These are phyloP conservation scores for Clarkia xantiana DNA, from an alignment of 345 rosid species.

Conservation along the genomic window DNA sequence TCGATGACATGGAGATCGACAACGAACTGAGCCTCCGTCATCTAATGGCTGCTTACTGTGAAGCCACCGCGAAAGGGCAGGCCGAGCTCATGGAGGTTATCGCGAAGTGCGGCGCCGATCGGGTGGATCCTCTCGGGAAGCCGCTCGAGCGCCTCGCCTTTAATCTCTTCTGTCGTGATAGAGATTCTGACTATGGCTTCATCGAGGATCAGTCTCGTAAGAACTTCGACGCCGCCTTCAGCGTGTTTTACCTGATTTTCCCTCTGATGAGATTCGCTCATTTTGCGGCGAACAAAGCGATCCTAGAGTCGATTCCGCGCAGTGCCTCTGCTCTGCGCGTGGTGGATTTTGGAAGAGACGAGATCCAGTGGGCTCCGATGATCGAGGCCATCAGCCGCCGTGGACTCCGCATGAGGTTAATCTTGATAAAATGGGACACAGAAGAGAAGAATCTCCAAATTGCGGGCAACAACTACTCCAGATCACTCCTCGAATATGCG, in stretches of 20 bases:
- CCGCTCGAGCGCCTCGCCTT: slow-evolving; percentile 30
- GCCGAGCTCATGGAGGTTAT: slow-evolving; percentile 29
- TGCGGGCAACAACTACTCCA: slow-evolving; percentile 5
- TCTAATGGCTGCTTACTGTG: slow-evolving; percentile 28
- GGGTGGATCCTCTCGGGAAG: slow-evolving; percentile 27
- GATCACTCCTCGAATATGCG: slow-evolving; percentile 17
- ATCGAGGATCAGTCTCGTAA: slow-evolving; percentile 22
- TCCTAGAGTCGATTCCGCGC: slow-evolving; percentile 21
- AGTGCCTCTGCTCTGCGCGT: slow-evolving; percentile 22
- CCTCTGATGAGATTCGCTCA: slow-evolving; percentile 44
- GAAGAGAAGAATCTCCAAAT: slow-evolving; percentile 19
- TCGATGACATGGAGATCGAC: slow-evolving; percentile 16
- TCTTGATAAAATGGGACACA: slow-evolving; percentile 17
- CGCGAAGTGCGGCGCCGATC: slow-evolving; percentile 17
- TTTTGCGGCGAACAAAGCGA: slow-evolving; percentile 32
- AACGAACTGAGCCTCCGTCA: slow-evolving; percentile 16
- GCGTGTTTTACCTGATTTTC: slow-evolving; percentile 28
- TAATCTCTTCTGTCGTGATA: slow-evolving; percentile 13
- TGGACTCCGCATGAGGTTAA: slow-evolving; percentile 17
- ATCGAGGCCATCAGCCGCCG: slow-evolving; percentile 20
- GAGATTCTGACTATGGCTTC: slow-evolving; percentile 13
- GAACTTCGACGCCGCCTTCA: slow-evolving; percentile 26
- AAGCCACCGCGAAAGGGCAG: slow-evolving; percentile 22
- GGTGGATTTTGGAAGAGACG: slow-evolving; percentile 40
- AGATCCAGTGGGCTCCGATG: slow-evolving; percentile 38